Conservation (phyloP, 441 rosid genomes). For the Capsella rubella region DNA sequence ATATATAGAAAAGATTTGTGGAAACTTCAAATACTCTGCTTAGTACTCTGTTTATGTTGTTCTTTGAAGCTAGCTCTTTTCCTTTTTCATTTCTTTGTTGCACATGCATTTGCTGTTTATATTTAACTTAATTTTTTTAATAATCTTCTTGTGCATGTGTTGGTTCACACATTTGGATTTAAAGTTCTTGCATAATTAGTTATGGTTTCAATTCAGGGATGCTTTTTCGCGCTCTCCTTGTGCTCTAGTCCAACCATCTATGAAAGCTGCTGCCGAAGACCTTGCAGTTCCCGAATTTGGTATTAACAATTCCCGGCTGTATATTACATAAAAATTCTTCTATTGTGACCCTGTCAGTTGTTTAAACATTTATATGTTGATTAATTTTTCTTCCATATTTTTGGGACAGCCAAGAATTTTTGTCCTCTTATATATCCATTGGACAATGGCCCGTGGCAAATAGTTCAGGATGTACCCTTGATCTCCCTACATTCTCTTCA, state of each 20-base stretch:
- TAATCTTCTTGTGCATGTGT: neutral
- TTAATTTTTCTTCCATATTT: conserved; percentile 35
- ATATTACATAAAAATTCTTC: neutral
- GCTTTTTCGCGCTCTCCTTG: conserved; percentile 85
- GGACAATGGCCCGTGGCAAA: conserved; percentile 73
- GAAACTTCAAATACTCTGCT: conserved; percentile 7
- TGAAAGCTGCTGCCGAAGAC: conserved; percentile 61
- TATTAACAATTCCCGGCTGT: conserved; percentile 38
- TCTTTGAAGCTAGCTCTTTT: conserved; percentile 19
- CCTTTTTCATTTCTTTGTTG: conserved; percentile 9
- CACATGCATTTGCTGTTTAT: conserved; percentile 21
- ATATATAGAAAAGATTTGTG: neutral
- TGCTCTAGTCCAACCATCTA: conserved; percentile 92
- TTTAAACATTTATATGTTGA: conserved; percentile 35
- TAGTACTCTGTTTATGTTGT: conserved; percentile 2
- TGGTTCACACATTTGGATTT: conserved; percentile 20
- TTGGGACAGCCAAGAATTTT: conserved; percentile 71
- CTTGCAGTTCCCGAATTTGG: conserved; percentile 84
- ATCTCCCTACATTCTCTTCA: conserved; percentile 87
- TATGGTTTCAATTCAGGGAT: conserved; percentile 74
- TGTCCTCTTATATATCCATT: conserved; percentile 93
- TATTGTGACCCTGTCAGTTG: conserved; percentile 12
- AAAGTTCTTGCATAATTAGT: conserved; percentile 22
- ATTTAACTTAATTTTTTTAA: neutral
- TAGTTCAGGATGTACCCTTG: conserved; percentile 68